A percentile compares a stretch with the other conserved stretches of the same genome.
Evolutionary conservation across 2,329 filamentous ascomycete species (phyloP).

Genomic region (Sporothrix humicola): DNA sequence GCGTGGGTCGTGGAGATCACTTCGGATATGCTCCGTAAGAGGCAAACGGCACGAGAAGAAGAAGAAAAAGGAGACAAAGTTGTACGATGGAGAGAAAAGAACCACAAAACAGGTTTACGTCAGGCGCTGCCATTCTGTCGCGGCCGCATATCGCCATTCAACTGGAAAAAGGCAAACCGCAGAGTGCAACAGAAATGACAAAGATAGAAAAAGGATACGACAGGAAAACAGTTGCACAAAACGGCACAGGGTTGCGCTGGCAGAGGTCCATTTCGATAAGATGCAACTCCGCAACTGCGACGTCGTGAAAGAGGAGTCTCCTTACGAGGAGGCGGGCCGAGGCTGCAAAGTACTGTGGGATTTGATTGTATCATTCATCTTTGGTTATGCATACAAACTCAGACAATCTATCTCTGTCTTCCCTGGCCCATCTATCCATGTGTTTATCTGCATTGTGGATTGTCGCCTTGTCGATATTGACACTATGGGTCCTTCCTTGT

Average conservation of each 20-base stretch:
- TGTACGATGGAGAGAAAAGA: background rate
- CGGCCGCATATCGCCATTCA: background rate
- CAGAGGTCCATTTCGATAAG: background rate
- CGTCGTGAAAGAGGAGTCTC: background rate
- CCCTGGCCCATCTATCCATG: too few relatives aligned
- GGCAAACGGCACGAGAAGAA: background rate
- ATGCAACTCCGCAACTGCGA: background rate
- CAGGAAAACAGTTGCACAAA: background rate
- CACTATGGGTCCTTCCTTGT: background rate
- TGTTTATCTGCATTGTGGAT: too few relatives aligned
- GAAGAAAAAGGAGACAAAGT: background rate
- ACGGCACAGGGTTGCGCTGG: background rate
- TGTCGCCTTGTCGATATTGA: too few relatives aligned
- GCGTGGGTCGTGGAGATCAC: background rate
- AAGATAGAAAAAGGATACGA: background rate
- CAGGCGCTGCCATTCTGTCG: background rate
- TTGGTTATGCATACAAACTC: too few relatives aligned
- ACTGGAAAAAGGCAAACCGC: background rate
- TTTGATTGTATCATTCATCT: background rate
- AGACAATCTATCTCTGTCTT: too few relatives aligned
- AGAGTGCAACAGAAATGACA: background rate
- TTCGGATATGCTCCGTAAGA: background rate
- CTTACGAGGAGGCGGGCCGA: background rate
- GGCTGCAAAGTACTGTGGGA: background rate
- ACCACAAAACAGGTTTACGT: constrained; percentile 1